phyloP scores from a whole-genome alignment of 768 basidiomycete species.

The Rhizopogon roseolus region DNA sequence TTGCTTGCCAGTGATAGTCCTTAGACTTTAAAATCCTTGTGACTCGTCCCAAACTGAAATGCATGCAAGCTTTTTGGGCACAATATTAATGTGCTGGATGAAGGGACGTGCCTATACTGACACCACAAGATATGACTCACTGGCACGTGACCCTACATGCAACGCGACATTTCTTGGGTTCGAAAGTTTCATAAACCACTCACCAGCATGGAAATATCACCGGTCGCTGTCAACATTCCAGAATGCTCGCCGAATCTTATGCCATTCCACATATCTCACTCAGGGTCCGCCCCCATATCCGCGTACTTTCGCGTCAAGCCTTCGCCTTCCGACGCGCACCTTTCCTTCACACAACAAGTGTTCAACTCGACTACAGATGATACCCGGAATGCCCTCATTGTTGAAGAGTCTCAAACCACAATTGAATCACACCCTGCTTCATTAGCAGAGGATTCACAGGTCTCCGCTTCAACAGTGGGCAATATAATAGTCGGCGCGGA shows the following conservation, averaged over 20 bases:
- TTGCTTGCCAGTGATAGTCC: no score
- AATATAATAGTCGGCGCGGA: constrained; percentile 1
- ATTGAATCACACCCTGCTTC: background rate
- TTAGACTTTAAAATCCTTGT: no score
- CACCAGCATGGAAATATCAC: constrained; percentile 14
- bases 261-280: constrained; percentile 76
- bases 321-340: constrained; percentile 12
- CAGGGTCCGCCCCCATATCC: constrained; percentile 67
- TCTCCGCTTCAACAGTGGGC: background rate
- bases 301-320: constrained; percentile 63
- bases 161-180: background rate
- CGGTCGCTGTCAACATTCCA: constrained; percentile 19
- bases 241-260: constrained; percentile 63
- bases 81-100: no score
- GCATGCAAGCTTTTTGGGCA: no score
- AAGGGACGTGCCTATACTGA: no score
- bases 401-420: constrained; percentile 1
- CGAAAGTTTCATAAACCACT: no score
- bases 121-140: no score
- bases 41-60: no score
- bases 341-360: background rate
- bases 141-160: background rate
- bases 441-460: background rate
- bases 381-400: background rate
- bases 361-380: background rate